Evolutionary conservation across 805 yeast species (phyloP).

Genomic region (Aciculoconidium aculeatum): DNA sequence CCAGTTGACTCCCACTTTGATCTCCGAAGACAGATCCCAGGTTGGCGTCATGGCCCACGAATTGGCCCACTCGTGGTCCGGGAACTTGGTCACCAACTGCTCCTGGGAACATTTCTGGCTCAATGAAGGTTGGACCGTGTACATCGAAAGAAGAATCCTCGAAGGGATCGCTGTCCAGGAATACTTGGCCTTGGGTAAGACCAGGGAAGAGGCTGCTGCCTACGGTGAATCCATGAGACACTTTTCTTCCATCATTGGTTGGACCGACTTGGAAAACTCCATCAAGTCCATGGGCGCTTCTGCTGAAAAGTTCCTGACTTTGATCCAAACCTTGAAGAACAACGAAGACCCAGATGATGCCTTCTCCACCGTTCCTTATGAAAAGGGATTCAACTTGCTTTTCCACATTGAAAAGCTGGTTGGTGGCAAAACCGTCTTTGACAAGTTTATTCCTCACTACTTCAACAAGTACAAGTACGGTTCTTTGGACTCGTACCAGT

Average conservation of each 20-base stretch:
- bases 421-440: constrained; percentile 63
- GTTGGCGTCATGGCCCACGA: constrained; percentile 33
- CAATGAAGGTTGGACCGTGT: constrained; percentile 35
- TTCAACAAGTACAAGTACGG: constrained; percentile 61
- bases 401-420: constrained; percentile 65
- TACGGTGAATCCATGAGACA: constrained; percentile 29
- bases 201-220: constrained; percentile 9
- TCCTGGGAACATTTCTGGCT: constrained; percentile 36
- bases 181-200: constrained; percentile 7
- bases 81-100: constrained; percentile 30
- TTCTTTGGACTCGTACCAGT: constrained; percentile 78
- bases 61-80: constrained; percentile 35
- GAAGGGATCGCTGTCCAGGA: constrained; percentile 22
- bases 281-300: constrained; percentile 29
- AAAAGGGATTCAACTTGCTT: constrained; percentile 38
- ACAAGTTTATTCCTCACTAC: constrained; percentile 75
- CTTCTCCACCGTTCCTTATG: constrained; percentile 30
- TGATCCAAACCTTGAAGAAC: constrained; percentile 67
- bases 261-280: constrained; percentile 23
- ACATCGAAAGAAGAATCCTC: constrained; percentile 27
- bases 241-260: constrained; percentile 27
- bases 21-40: constrained; percentile 29
- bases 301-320: constrained; percentile 47
- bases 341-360: constrained; percentile 36
- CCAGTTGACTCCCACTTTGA: constrained; percentile 29